Evolutionary conservation across 352 stramenopile species (phyloP).

Genomic region (Globisporangium apiculatum): DNA sequence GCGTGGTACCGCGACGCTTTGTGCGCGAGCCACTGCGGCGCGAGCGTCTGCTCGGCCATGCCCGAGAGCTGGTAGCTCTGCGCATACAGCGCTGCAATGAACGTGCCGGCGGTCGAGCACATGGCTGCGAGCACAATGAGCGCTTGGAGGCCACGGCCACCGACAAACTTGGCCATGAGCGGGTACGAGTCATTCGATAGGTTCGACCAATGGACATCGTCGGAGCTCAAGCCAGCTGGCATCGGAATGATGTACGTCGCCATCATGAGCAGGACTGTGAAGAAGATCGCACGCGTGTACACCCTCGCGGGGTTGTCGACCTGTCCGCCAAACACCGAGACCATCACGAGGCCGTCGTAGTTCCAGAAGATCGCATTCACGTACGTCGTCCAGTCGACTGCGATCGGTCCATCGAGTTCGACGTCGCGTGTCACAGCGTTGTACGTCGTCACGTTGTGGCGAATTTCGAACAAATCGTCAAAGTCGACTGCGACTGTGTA

Average conservation of each 20-base stretch:
- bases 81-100: constrained; percentile 75
- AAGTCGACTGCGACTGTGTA: constrained; percentile 18
- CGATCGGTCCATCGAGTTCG: constrained; percentile 20
- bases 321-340: constrained; percentile 88
- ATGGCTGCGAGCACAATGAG: constrained; percentile 74
- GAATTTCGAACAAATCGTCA: constrained; percentile 37
- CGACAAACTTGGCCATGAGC: constrained; percentile 55
- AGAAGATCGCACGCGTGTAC: constrained; percentile 83
- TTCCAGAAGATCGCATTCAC: constrained; percentile 96
- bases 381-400: constrained; percentile 72
- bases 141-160: constrained; percentile 56
- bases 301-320: constrained; percentile 75
- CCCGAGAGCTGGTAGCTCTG: constrained; percentile 75
- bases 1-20: constrained; percentile 24
- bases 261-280: constrained; percentile 40
- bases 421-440: constrained; percentile 13
- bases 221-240: constrained; percentile 6
- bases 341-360: constrained; percentile 91
- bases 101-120: constrained; percentile 80
- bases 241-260: constrained; percentile 73
- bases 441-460: constrained; percentile 18
- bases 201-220: constrained; percentile 29
- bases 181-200: constrained; percentile 80
- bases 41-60: constrained; percentile 56
- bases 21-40: constrained; percentile 43